Base-by-base conservation (phyloP, 2,329 filamentous ascomycete species). In the Herpotrichia juniperi region DNA sequence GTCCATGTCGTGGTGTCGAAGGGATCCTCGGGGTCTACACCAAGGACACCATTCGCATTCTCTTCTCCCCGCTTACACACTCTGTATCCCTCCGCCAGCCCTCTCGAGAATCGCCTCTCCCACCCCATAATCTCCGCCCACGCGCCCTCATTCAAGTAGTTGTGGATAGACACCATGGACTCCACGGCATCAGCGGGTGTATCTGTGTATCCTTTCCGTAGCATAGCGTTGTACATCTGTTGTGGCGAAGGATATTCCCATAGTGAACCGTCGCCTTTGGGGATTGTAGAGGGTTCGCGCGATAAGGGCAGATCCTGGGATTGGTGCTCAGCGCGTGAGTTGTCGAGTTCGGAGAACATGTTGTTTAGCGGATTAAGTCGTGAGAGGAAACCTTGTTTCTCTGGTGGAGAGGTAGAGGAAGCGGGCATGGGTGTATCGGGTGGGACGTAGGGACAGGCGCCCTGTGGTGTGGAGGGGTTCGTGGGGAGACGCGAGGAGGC, bases 161-260 rank as follows among this genome's bases (percentile, higher is more conserved):
- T 99, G 80, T 99, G 94, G 10, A 97, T 91, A 0, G 91, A 89
- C 5, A 99, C 94, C 94, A 99, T 99, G 68, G 88, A 87, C 76
- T 97, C 93, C 12, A 99, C 93, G 3, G 93, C 92, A 17, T 93
- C 94, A 48, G 91, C 85, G 50, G 96, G 93, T 0, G 94, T 97
- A 72, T 97, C 93, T 0, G 89, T 92, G 76, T 97, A 94, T 52
- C 94, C 94, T 76, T 99, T 99, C 58, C 94, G 88, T 56, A 97
- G 79, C 77, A 99, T 88, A 7, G 94, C 94, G 69, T 99, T 97
- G 81, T 97, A 99, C 94, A 99, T 99, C 76, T 99, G 94, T 78
- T 99, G 94, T 0, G 94, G 93, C 0, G 92, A 97, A 0, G 94
- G 94, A 71, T 99, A 99, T 75, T 97, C 94, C 94, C 94, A 99